Percentiles rank a stretch among this genome's conserved stretches.
phyloP scores from a whole-genome alignment of 1,139 yeast genomes.

The Kluyveromyces marxianus region DNA sequence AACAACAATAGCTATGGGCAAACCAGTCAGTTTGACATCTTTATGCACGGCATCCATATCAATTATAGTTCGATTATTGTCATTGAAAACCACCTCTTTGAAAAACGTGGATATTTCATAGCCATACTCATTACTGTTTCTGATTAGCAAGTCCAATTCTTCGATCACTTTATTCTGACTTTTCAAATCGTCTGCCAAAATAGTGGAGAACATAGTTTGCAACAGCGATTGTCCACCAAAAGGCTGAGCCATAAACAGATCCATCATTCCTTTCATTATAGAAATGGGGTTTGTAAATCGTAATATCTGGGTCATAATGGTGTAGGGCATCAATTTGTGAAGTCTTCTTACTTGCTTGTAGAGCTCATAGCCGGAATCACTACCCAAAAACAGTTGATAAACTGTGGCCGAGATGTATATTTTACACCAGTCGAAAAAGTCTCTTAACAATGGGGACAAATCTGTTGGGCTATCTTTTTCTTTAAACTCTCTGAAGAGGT shows the following conservation, averaged over 20 bases:
- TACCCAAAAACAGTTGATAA: constrained; percentile 70
- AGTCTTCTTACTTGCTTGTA: constrained; percentile 59
- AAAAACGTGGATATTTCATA: constrained; percentile 24
- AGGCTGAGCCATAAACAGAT: constrained; percentile 71
- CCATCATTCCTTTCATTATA: constrained; percentile 69
- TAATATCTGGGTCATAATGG: constrained; percentile 63
- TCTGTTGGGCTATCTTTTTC: constrained; percentile 44
- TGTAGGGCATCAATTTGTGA: constrained; percentile 72
- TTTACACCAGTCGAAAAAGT: constrained; percentile 74
- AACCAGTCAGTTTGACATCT: constrained; percentile 32
- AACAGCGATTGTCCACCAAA: constrained; percentile 64
- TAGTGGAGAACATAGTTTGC: constrained; percentile 63
- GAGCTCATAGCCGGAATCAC: constrained; percentile 70
- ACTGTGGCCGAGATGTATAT: constrained; percentile 78
- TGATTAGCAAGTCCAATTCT: constrained; percentile 38
- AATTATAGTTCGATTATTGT: constrained; percentile 28
- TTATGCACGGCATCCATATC: constrained; percentile 30
- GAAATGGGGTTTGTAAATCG: constrained; percentile 81
- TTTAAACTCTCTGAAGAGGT: constrained; percentile 46
- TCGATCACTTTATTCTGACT: constrained; percentile 52
- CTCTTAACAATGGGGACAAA: constrained; percentile 58
- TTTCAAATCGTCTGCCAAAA: constrained; percentile 71
- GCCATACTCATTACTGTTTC: constrained; percentile 25
- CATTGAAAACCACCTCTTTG: constrained; percentile 25
- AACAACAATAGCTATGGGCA: constrained; percentile 32